Evolutionary conservation across 2,329 filamentous ascomycete species (phyloP).

Genomic region (Saccharata proteae): DNA sequence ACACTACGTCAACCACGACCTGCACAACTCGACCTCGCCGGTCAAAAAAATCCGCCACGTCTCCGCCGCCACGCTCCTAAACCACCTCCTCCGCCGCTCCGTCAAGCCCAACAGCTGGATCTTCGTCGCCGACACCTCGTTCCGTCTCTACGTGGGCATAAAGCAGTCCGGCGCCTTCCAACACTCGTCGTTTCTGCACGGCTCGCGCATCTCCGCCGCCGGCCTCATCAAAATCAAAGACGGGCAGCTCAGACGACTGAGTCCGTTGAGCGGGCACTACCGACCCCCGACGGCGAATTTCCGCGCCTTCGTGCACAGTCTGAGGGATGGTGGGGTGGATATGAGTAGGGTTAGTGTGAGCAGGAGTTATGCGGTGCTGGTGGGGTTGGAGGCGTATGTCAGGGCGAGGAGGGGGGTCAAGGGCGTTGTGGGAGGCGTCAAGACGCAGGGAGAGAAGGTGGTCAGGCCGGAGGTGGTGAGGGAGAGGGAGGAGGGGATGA

Average conservation of each 20-base stretch:
- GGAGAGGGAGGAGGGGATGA: slow-evolving; percentile 33
- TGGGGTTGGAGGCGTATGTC: slow-evolving; percentile 71
- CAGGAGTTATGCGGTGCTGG: slow-evolving; percentile 68
- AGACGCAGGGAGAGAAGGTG: slow-evolving; percentile 46
- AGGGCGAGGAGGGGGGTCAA: slow-evolving; percentile 56
- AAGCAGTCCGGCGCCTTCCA: slow-evolving; percentile 83
- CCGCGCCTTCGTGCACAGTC: slow-evolving; percentile 61
- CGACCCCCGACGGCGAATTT: slow-evolving; percentile 75
- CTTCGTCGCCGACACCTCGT: slow-evolving; percentile 77
- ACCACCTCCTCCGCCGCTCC: slow-evolving; percentile 64
- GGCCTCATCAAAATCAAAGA: slow-evolving; percentile 77
- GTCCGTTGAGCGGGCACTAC: slow-evolving; percentile 64
- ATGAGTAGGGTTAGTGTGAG: slow-evolving; percentile 68
- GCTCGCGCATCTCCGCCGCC: slow-evolving; percentile 67
- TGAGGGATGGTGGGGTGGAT: slow-evolving; percentile 65
- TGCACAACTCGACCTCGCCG: slow-evolving; percentile 50
- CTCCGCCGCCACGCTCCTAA: slow-evolving; percentile 60
- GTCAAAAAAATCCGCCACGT: slow-evolving; percentile 52
- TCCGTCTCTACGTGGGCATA: slow-evolving; percentile 78
- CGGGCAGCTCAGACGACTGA: slow-evolving; percentile 62
- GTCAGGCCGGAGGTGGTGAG: slow-evolving; percentile 47
- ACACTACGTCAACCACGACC: slow-evolving; percentile 52
- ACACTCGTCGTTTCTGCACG: slow-evolving; percentile 80
- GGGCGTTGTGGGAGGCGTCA: slow-evolving; percentile 36
- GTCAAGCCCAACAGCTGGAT: slow-evolving; percentile 89